A percentile compares a stretch with the other conserved stretches of the same genome.
phyloP scores from a whole-genome alignment of 371 early-diverging fungal species.

The Actinomucor elegans region DNA sequence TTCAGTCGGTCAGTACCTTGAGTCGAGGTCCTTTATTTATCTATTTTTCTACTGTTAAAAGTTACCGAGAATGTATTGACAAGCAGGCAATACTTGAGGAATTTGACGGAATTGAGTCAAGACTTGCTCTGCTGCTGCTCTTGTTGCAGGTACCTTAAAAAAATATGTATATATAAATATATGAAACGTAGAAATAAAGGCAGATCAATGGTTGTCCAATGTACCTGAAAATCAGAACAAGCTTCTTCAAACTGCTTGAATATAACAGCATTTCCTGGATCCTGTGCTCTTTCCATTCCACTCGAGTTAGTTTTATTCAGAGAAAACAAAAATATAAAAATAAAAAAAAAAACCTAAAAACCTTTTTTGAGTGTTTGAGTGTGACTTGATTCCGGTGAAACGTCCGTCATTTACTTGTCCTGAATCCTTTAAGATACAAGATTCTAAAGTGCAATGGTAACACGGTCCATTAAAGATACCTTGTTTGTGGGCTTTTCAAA shows the following conservation, averaged over 20 bases:
- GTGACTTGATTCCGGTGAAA: conserved; percentile 2
- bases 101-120: conserved; percentile 60
- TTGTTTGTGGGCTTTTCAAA: too few species aligned
- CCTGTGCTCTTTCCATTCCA: conserved; percentile 17
- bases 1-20: too few species aligned
- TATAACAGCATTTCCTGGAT: conserved; percentile 32
- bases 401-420: too few species aligned
- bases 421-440: too few species aligned
- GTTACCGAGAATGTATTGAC: conserved; percentile 66
- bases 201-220: not conserved
- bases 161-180: too few species aligned
- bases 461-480: too few species aligned
- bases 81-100: conserved; percentile 60
- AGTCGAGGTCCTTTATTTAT: too few species aligned
- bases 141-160: conserved; percentile 49
- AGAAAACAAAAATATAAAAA: not conserved
- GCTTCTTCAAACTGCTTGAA: conserved; percentile 63
- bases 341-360: not conserved
- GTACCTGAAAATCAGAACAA: conserved; percentile 66
- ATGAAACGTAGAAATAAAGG: too few species aligned
- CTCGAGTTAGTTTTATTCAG: not conserved
- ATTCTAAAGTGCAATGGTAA: too few species aligned
- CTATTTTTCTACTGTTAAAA: not conserved
- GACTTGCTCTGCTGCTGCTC: conserved; percentile 60
- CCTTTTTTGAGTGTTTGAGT: not conserved